These are phyloP conservation scores for Pouteria campechiana DNA, from an alignment of 179 eudicot species.

Conservation along the genomic window DNA sequence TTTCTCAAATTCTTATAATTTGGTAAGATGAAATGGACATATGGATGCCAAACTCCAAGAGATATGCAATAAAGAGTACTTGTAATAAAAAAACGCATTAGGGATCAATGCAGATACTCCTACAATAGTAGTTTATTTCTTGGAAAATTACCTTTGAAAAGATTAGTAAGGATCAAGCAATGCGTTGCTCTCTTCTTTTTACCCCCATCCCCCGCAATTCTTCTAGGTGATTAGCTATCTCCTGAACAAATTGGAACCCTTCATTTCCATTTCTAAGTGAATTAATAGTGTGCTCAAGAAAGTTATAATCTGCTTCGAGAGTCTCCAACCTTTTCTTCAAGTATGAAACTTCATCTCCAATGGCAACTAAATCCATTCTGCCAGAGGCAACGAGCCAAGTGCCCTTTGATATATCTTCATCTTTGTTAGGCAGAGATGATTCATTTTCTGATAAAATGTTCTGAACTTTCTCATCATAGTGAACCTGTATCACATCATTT, in stretches of 20 bases:
- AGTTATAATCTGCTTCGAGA: conserved; percentile 36
- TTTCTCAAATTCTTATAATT: too few relatives aligned
- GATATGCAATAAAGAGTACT: too few relatives aligned
- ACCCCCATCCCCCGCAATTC: conserved; percentile 27
- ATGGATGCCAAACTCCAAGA: too few relatives aligned
- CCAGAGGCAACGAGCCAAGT: background rate
- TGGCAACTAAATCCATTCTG: conserved; percentile 23
- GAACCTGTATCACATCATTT: too few relatives aligned
- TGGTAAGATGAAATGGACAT: too few relatives aligned
- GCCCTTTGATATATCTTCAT: conserved; percentile 6
- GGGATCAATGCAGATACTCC: too few relatives aligned
- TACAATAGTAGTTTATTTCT: too few relatives aligned
- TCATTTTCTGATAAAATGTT: too few relatives aligned
- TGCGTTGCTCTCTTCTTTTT: conserved; percentile 13
- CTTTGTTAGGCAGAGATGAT: background rate
- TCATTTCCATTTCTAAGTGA: conserved; percentile 30
- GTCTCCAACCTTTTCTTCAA: conserved; percentile 36
- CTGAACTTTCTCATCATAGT: conserved; percentile 1
- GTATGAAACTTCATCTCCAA: conserved; percentile 29
- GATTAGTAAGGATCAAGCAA: background rate
- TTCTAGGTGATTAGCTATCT: conserved; percentile 37
- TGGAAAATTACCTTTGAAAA: too few relatives aligned
- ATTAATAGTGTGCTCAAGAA: conserved; percentile 28
- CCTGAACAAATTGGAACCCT: conserved; percentile 24
- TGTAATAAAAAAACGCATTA: too few relatives aligned